A percentile compares a stretch with the other conserved stretches of the same genome.
These are phyloP conservation scores for Prosopis cineraria DNA, from an alignment of 306 rosid genomes.

Conservation along the genomic window DNA sequence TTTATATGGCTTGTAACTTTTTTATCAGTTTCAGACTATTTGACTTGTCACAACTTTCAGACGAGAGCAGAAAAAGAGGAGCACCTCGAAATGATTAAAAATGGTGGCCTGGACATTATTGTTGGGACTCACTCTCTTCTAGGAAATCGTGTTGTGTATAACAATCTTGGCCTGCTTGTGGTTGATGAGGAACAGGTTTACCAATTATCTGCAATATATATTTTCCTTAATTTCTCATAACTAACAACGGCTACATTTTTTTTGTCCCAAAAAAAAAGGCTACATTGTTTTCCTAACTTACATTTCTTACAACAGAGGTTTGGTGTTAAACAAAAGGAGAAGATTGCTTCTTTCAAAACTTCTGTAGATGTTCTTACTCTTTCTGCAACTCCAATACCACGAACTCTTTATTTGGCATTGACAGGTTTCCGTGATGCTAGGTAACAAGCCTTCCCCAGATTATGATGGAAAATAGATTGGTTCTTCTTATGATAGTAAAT, in stretches of 20 bases:
- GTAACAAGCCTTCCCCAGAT: conserved; percentile 50
- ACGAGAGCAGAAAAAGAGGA: conserved; percentile 81
- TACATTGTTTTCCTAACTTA: conserved; percentile 7
- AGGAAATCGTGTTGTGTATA: conserved; percentile 89
- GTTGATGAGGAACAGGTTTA: conserved; percentile 97
- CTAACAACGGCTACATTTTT: neutral
- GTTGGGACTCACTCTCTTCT: conserved; percentile 97
- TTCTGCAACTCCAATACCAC: conserved; percentile 95
- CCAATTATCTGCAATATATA: conserved; percentile 33
- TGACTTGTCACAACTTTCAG: conserved; percentile 57
- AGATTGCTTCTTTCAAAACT: conserved; percentile 91
- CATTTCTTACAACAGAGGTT: conserved; percentile 68
- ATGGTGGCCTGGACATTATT: conserved; percentile 73
- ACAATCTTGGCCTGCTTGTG: conserved; percentile 88
- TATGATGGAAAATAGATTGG: conserved; percentile 13
- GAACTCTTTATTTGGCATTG: conserved; percentile 94
- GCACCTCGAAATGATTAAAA: conserved; percentile 70
- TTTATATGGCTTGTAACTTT: conserved; percentile 19
- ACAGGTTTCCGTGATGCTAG: conserved; percentile 98
- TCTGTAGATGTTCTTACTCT: conserved; percentile 91
- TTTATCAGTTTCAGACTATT: conserved; percentile 42
- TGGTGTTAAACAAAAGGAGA: conserved; percentile 98
- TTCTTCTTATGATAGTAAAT: conserved; percentile 11
- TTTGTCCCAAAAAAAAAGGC: too few relatives aligned
- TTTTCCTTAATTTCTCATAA: conserved; percentile 29